Evolutionary conservation across 805 yeast genomes (phyloP), one percentile per base, ranked within the genome.

Genomic region (Starmera quercuum): DNA sequence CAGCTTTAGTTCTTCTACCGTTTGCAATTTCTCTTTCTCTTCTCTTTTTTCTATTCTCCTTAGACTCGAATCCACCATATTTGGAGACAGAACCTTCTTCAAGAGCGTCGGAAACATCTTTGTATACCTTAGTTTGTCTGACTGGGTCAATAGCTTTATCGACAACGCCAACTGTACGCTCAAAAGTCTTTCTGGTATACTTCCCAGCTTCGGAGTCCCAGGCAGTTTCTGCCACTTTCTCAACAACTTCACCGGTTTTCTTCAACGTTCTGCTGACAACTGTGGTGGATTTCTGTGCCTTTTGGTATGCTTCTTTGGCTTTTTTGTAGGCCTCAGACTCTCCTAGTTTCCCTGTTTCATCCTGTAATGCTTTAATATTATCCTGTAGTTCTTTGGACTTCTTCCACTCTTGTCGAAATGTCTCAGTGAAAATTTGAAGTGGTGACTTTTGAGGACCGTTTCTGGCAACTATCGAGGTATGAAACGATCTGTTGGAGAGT

Each of bases 171-270:
- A 94, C 96, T 4, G 96, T 78, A 33, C 73, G 71, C 38, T 70
- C 72, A n/a, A 86, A 90, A 0, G 87, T 86, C 29, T 75, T 69
- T 51, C 97, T 73, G n/a, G 95, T 88, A 31, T 80, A 82, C 56
- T 80, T 78, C 40, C 95, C 92, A 28, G 90, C 83, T 17, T 92
- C 84, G 1, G 96, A 86, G 40, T 92, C 96, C 98, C 98, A 92
- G 1, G 97, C 96, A 39, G 79, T 81, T 26, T 73, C 67, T 4
- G 96, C 97, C 29, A 78, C 95, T 37, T 73, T 80, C 35, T 96
- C 97, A 23, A 92, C 86, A 26, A 78, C 90, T 49, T 83, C 85
- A n/a, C 97, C 97, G 5, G 97, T 92, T 60, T 83, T 83, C 49
- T 76, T 73, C 35, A 85, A 74, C 28, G 86, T 81, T 54, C 83